Evolutionary conservation across 345 rosid species (phyloP).

Genomic region (Salix brachista): DNA sequence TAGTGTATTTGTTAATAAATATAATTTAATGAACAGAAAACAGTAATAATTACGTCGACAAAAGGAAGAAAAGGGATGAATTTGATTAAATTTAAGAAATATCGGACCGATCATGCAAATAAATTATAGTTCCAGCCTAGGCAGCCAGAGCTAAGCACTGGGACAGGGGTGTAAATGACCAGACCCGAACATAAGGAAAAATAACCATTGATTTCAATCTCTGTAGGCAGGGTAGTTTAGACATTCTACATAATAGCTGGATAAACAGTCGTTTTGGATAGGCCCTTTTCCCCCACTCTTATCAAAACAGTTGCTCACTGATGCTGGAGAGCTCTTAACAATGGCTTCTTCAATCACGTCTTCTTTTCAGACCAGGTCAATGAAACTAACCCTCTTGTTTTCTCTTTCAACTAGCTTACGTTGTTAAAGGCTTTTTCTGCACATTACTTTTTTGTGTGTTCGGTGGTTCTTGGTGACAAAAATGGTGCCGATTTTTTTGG

Average conservation of each 20-base stretch:
- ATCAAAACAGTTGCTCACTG: background rate
- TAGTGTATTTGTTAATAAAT: too few relatives aligned
- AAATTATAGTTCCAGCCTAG: too few relatives aligned
- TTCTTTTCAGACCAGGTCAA: constrained; percentile 62
- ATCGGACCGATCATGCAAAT: too few relatives aligned
- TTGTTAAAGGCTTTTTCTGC: background rate
- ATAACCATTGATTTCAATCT: background rate
- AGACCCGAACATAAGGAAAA: background rate
- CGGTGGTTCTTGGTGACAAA: background rate
- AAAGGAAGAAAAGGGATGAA: too few relatives aligned
- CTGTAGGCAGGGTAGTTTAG: background rate
- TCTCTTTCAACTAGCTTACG: background rate
- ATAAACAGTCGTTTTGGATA: constrained; percentile 2
- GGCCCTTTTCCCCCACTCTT: background rate
- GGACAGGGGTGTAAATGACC: background rate
- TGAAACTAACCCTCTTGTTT: background rate
- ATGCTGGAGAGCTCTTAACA: constrained; percentile 27
- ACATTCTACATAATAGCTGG: background rate
- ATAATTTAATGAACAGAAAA: too few relatives aligned
- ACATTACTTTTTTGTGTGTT: background rate
- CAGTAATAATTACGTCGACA: too few relatives aligned
- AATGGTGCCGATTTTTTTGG: background rate
- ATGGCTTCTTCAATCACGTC: constrained; percentile 67
- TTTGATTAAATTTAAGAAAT: too few relatives aligned
- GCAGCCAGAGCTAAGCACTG: background rate